A percentile compares a stretch with the other conserved stretches of the same genome.
Conservation (phyloP, 768 basidiomycete species). For the Mycena vitilis region DNA sequence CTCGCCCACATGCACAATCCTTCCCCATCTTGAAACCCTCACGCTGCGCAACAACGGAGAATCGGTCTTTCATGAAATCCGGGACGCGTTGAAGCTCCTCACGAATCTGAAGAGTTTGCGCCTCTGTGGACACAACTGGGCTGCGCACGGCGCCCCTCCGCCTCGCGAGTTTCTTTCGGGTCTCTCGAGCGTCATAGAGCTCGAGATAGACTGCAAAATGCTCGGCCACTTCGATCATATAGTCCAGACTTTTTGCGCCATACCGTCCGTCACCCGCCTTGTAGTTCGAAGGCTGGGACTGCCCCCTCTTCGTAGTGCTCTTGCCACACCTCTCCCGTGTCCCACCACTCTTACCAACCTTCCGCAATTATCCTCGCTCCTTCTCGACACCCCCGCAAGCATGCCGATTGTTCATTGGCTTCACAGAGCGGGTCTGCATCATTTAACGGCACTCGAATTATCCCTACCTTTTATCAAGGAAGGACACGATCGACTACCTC, state of each 20-base stretch:
- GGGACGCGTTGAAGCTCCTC: slow-evolving; percentile 6
- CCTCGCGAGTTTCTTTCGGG: neutral
- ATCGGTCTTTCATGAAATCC: neutral
- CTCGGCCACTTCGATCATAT: slow-evolving; percentile 13
- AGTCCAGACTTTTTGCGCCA: neutral
- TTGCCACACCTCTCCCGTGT: neutral
- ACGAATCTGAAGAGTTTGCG: slow-evolving; percentile 5
- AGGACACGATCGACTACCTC: neutral
- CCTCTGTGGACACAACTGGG: slow-evolving; percentile 5
- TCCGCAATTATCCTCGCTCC: neutral
- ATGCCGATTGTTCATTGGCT: neutral
- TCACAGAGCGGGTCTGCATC: neutral
- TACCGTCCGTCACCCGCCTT: neutral
- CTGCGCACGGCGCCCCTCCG: neutral
- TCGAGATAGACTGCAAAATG: neutral
- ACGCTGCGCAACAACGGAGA: slow-evolving; percentile 16
- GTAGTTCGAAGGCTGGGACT: neutral
- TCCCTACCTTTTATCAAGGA: neutral
- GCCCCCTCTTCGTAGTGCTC: neutral
- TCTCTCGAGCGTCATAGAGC: neutral
- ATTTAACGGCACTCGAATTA: slow-evolving; percentile 1
- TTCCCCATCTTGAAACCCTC: neutral
- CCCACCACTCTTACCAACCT: neutral
- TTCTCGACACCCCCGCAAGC: slow-evolving; percentile 2
- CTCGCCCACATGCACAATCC: slow-evolving; percentile 3